Evolutionary conservation across 164 flowering plant genomes (phyloP), one percentile per base, ranked within the genome.

Genomic region (Liriodendron chinense): DNA sequence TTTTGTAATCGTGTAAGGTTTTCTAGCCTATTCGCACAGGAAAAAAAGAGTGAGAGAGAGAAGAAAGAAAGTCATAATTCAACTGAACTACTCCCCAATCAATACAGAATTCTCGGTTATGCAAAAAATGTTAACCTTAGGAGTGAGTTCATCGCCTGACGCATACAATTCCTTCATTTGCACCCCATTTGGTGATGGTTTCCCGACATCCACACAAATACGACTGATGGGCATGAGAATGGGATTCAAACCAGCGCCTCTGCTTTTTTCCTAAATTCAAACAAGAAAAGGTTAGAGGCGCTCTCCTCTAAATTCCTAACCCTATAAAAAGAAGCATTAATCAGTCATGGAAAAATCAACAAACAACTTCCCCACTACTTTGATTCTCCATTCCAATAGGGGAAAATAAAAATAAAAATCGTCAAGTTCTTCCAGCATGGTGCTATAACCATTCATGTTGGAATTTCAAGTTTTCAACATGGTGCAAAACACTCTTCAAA

Each of bases 1-100:
- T 78, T 89, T 89, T 12, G 90, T 82, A 50, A 89, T 89, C 13
- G 90, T 89, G 77, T 89, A 89, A 18, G 90, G 92, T 69, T 89
- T 89, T 66, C 92, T 84, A 24, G 72, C 85, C 92, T 89, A 76
- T 66, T 65, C 22, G 72, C n/a, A 26, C 69, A 22, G 14, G 47
- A 62, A 28, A 73, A 73, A 14, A 67, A 24, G 67, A 16, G 5
- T 43, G 9, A 70, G 22, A 50, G 66, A 57, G n/a, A 4, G 71
- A 74, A 14, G n/a, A 56, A 67, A 12, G 14, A 10, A 23, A 34
- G 26, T 18, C 28, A 18, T 82, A 9, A 26, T 28, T 9, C 12
- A n/a, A 14, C 26, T 67, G 7, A 67, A 67, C 5, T 67, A 14
- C 8, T 16, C 9, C 26, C 20, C 47, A 67, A 65, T 12, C 9